A percentile compares a stretch with the other conserved stretches of the same genome.
Evolutionary conservation across 2,329 filamentous ascomycete species (phyloP).

Genomic region (Colletotrichum chlorophyti): DNA sequence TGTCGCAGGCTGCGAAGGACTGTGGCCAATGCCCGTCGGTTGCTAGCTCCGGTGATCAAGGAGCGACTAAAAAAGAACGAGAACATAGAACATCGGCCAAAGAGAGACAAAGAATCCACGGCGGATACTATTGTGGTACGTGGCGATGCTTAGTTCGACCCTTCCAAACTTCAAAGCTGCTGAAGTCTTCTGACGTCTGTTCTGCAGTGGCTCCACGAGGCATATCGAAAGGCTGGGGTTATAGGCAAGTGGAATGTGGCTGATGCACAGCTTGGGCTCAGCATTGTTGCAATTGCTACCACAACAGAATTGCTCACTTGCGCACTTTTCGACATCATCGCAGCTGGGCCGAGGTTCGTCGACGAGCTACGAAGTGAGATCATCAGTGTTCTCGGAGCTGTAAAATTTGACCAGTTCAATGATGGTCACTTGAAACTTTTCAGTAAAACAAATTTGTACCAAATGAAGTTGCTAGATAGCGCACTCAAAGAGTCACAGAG

Average conservation of each 20-base stretch:
- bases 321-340: conserved; percentile 45
- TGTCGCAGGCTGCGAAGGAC: conserved; percentile 43
- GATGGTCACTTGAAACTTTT: too few species aligned
- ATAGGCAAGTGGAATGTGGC: conserved; percentile 68
- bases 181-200: background rate
- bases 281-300: conserved; percentile 60
- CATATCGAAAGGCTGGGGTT: conserved; percentile 30
- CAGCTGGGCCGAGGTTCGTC: conserved; percentile 44
- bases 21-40: conserved; percentile 41
- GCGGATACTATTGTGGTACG: conserved; percentile 44
- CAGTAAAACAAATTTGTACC: conserved; percentile 42
- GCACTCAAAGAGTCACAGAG: conserved; percentile 47
- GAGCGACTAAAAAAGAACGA: conserved; percentile 35
- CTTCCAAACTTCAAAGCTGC: background rate
- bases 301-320: conserved; percentile 44
- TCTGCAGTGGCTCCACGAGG: conserved; percentile 43
- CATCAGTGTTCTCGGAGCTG: conserved; percentile 38
- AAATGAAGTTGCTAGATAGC: conserved; percentile 48
- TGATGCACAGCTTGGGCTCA: conserved; percentile 77
- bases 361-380: conserved; percentile 51
- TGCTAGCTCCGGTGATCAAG: conserved; percentile 41
- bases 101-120: conserved; percentile 9
- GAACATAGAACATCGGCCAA: conserved; percentile 32
- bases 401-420: conserved; percentile 26
- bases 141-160: too few species aligned